Base-by-base conservation (phyloP, 2,329 filamentous ascomycete genomes). In the Aureobasidium mangrovei region DNA sequence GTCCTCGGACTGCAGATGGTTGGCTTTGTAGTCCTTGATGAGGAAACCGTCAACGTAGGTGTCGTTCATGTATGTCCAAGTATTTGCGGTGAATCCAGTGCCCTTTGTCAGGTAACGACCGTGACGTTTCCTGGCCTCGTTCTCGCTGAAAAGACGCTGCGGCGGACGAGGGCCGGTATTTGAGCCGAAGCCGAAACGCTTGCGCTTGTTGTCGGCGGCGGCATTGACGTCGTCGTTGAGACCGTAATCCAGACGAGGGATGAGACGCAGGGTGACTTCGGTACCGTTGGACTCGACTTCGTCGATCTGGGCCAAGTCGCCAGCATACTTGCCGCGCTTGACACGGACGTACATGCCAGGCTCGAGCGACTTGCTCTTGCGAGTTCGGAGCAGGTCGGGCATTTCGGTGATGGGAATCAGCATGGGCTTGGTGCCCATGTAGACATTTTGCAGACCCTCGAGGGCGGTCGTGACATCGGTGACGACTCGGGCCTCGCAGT, bases 371-470 rank as follows among this genome's bases (percentile, higher is more conserved):
- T 90, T 87, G 2, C 86, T 91, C 73, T 95, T 95, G 57, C 83
- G 84, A 29, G 95, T 88, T 49, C 90, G 83, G 18, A 98, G 77
- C n/a, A 98, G 79, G 70, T 97, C 93, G 1, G 93, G 91, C 84
- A 96, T 95, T 70, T 98, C 93, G 69, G 95, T 95, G 64, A 97
- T 90, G 46, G 93, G 88, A 40, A 98, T 89, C 49, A 97, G 76
- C 42, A 91, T 81, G 73, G 93, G 85, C 70, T 90, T 93, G 29
- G 82, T 86, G 55, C 89, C 83, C 53, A 91, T 88, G 68, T 96
- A 98, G 36, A 95, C 86, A 65, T 95, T 90, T 58, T 88, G 81
- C 64, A 98, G 81, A 40, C 85, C 87, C 58, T 95, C 88, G 40
- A 95, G 76, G 6, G 89, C 88, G 51, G 84, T 78, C 64, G 91